Evolutionary conservation across 805 yeast genomes (phyloP).

Genomic region (Nakazawaea molendinolei): DNA sequence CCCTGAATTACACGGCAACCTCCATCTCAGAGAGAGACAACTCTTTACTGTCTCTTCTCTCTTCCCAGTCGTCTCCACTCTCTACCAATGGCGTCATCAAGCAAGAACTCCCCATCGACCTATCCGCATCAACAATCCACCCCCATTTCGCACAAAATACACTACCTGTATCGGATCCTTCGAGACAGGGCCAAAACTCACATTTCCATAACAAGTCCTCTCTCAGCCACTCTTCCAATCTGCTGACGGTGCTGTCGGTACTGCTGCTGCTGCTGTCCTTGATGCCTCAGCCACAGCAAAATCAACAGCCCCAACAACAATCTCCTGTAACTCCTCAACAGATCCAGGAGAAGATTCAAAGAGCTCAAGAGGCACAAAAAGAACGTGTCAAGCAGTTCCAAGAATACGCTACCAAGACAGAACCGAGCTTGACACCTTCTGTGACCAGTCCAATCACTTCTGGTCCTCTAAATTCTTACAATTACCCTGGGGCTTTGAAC

Average conservation of each 20-base stretch:
- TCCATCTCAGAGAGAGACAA: conserved; percentile 5
- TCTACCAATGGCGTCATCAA: conserved; percentile 3
- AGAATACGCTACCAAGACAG: conserved; percentile 12
- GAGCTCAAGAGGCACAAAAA: conserved; percentile 8
- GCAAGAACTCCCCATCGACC: conserved; percentile 7
- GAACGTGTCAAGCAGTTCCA: conserved; percentile 9
- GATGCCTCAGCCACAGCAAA: neutral
- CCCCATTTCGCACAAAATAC: conserved; percentile 1
- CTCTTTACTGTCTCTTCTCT: conserved; percentile 11
- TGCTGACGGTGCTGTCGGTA: conserved; percentile 7
- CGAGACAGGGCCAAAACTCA: neutral
- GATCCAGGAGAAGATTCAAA: conserved; percentile 9
- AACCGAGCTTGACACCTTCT: conserved; percentile 10
- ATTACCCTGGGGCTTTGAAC: conserved; percentile 37
- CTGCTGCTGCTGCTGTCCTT: conserved; percentile 1
- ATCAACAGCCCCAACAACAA: conserved; percentile 14
- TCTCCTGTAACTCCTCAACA: conserved; percentile 12
- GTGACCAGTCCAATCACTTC: conserved; percentile 4
- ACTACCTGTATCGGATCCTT: neutral
- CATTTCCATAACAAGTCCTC: no score
- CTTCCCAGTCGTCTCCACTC: conserved; percentile 11
- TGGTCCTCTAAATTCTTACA: conserved; percentile 6
- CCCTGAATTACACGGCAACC: neutral
- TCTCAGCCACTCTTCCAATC: no score
- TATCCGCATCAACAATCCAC: neutral